Conservation (phyloP, 1,284 basidiomycete species). For the Porogramme epimiltina region DNA sequence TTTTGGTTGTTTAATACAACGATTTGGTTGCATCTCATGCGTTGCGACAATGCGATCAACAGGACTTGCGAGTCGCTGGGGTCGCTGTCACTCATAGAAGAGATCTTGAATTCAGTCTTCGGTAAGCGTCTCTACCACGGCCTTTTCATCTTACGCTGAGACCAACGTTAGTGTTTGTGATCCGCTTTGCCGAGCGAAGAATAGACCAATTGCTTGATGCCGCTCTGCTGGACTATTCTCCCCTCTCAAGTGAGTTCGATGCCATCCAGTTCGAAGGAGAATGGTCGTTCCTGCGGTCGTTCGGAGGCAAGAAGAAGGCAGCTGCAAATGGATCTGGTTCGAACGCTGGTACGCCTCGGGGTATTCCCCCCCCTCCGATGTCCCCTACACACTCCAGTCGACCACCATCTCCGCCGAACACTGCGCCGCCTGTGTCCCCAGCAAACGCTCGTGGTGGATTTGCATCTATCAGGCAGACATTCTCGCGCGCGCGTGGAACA, state of each 20-base stretch:
- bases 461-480: constrained; percentile 63
- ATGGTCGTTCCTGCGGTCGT: constrained; percentile 88
- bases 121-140: constrained; percentile 47
- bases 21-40: constrained; percentile 87
- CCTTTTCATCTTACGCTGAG: background rate
- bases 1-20: constrained; percentile 97
- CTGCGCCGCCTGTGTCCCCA: constrained; percentile 43
- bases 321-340: constrained; percentile 32
- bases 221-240: constrained; percentile 83
- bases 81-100: constrained; percentile 79
- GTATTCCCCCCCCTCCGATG: constrained; percentile 40
- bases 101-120: constrained; percentile 93
- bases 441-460: constrained; percentile 44
- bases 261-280: constrained; percentile 93
- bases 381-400: constrained; percentile 47
- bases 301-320: constrained; percentile 65
- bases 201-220: constrained; percentile 88
- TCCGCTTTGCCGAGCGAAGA: constrained; percentile 87
- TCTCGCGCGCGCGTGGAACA: constrained; percentile 50
- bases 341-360: constrained; percentile 36
- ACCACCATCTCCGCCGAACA: constrained; percentile 45
- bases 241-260: constrained; percentile 78
- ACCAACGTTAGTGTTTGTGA: constrained; percentile 79
- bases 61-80: constrained; percentile 80
- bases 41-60: constrained; percentile 78